These are phyloP conservation scores for Kockovaella imperatae DNA, from an alignment of 768 basidiomycete genomes.

Conservation along the genomic window DNA sequence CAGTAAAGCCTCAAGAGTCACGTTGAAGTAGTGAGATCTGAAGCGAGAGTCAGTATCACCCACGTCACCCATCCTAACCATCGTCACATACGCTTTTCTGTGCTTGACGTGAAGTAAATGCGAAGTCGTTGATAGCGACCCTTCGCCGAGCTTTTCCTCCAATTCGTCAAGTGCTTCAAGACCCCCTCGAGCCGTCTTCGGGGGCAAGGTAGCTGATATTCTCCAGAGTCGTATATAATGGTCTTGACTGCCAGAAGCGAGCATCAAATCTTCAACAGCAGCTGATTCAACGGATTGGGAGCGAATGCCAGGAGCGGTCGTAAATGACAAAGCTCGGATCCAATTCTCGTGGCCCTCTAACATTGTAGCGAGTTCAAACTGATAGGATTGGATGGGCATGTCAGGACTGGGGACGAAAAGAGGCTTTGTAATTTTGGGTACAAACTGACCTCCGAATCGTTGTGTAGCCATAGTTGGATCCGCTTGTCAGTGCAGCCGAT, in stretches of 20 bases:
- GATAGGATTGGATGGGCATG: not conserved
- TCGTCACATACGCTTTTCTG: constrained; percentile 75
- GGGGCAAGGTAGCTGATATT: constrained; percentile 57
- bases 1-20: constrained; percentile 87
- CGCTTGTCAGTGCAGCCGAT: constrained; percentile 72
- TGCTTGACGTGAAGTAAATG: no score
- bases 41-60: constrained; percentile 34
- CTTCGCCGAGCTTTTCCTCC: constrained; percentile 60
- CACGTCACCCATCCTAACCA: no score
- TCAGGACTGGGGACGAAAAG: not conserved
- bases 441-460: constrained; percentile 54
- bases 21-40: constrained; percentile 53
- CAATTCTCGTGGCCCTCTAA: constrained; percentile 86
- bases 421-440: no score
- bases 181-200: constrained; percentile 37
- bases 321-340: constrained; percentile 74
- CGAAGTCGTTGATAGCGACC: no score
- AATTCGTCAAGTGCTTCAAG: constrained; percentile 82
- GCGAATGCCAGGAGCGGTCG: constrained; percentile 26
- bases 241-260: constrained; percentile 95
- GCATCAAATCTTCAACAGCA: constrained; percentile 52
- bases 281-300: constrained; percentile 19
- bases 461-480: constrained; percentile 69
- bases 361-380: constrained; percentile 26
- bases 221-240: constrained; percentile 88